These are phyloP conservation scores for Rhodotorula sp. DNA, from an alignment of 1,284 basidiomycete genomes.

Conservation along the genomic window DNA sequence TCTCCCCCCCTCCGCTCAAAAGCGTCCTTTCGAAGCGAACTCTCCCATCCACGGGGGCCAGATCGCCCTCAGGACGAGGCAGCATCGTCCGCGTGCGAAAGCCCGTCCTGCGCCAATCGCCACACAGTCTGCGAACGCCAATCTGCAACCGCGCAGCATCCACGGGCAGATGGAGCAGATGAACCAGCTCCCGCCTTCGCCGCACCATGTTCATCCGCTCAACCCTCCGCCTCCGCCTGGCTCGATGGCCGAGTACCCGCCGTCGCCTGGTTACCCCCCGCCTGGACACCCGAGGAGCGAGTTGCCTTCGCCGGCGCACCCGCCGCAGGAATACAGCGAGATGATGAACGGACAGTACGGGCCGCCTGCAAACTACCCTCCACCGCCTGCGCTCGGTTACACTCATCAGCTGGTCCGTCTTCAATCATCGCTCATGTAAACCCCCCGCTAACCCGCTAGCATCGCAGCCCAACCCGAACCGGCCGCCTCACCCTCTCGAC, in stretches of 20 bases:
- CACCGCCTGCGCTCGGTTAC: slow-evolving; percentile 32
- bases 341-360: slow-evolving; percentile 34
- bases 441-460: not conserved
- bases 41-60: slow-evolving; percentile 39
- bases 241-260: slow-evolving; percentile 21
- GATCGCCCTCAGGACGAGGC: slow-evolving; percentile 40
- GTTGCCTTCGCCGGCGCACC: slow-evolving; percentile 21
- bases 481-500: slow-evolving; percentile 27
- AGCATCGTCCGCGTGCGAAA: slow-evolving; percentile 34
- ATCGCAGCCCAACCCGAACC: not conserved
- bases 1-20: slow-evolving; percentile 35
- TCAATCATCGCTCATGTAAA: not conserved
- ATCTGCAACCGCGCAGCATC: slow-evolving; percentile 21
- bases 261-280: slow-evolving; percentile 10
- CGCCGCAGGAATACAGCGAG: slow-evolving; percentile 27
- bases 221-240: slow-evolving; percentile 22
- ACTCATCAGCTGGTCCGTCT: slow-evolving; percentile 10
- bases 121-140: slow-evolving; percentile 50
- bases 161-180: slow-evolving; percentile 26
- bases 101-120: slow-evolving; percentile 40
- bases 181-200: slow-evolving; percentile 13
- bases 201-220: slow-evolving; percentile 23
- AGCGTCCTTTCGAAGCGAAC: slow-evolving; percentile 39
- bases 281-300: slow-evolving; percentile 2
- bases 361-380: slow-evolving; percentile 12